Percentiles rank a stretch among this genome's conserved stretches.
Conservation (phyloP, 2,329 filamentous ascomycete genomes). For the Fusarium poae region DNA sequence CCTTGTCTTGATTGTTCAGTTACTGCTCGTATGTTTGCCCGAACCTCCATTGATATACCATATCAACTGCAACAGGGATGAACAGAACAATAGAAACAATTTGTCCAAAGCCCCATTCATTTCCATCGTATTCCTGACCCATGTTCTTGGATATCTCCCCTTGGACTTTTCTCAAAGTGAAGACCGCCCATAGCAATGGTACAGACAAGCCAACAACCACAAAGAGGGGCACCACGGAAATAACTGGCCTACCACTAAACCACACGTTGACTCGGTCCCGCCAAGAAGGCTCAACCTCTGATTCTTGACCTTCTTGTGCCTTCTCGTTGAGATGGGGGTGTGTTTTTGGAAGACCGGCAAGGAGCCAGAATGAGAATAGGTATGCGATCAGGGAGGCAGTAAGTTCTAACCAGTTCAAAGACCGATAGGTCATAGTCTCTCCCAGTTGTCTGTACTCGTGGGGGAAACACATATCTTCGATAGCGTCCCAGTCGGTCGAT, state of each 20-base stretch:
- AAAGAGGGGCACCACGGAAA: slow-evolving; percentile 18
- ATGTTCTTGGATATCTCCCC: neutral
- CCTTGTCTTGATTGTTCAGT: neutral
- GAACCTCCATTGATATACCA: slow-evolving; percentile 37
- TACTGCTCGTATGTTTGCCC: neutral
- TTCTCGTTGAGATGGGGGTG: neutral
- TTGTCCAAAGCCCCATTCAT: slow-evolving; percentile 42
- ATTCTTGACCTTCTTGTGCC: neutral
- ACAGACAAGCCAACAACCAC: slow-evolving; percentile 8
- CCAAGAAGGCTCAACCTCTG: neutral
- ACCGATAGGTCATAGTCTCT: slow-evolving; percentile 10
- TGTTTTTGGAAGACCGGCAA: slow-evolving; percentile 18
- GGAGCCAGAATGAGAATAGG: slow-evolving; percentile 28
- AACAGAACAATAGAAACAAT: slow-evolving; percentile 46
- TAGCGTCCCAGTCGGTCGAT: slow-evolving; percentile 3
- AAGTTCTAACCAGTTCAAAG: slow-evolving; percentile 17
- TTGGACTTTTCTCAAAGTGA: slow-evolving; percentile 27
- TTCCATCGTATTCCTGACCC: slow-evolving; percentile 12
- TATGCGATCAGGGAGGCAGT: slow-evolving; percentile 23
- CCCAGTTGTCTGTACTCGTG: slow-evolving; percentile 5
- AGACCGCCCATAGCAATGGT: slow-evolving; percentile 26
- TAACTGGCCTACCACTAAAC: slow-evolving; percentile 5
- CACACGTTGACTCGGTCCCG: slow-evolving; percentile 7
- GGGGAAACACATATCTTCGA: slow-evolving; percentile 32
- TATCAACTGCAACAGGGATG: slow-evolving; percentile 38